Evolutionary conservation across 495 filamentous ascomycete species (phyloP), one percentile per base, ranked within the genome.

Genomic region (Penicillium pulvis): DNA sequence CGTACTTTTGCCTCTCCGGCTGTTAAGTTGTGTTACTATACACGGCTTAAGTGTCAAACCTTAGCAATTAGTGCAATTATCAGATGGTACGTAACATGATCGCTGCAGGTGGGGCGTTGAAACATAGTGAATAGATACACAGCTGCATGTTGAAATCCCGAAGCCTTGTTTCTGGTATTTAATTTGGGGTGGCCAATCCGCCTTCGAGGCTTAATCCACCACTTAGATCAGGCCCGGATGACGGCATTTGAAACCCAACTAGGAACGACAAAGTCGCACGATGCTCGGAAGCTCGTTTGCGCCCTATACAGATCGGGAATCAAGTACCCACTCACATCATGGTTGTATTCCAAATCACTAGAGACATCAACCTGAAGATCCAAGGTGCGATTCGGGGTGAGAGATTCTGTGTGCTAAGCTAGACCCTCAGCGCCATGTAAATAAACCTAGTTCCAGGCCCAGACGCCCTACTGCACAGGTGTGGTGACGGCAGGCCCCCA

Each of bases 401-500:
- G 17, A 30, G 14, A 30, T 5, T 12, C 24, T 26, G 26, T 9
- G 46, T 31, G 46, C 17, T 49, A 4, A 49, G 26, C 14, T 16
- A 28, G 46, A 49, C 10, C 20, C 24, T 47, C 23, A 20, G 24
- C 23, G 9, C 19, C 23, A 14, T 47, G 45, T 2, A 47, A 16
- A 11, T 14, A 47, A 47, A 24, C 45, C 24, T 31, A 19, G 33
- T 36, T 11, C 3, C 33, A n/a, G 1, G 16, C 24, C 26, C 26
- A 19, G n/a, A 49, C 46, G 26, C 26, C 46, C 46, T 53, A 28
- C 30, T 28, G 42, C 50, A 50, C 39, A n/a, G 8, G 23, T 26
- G 19, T 57, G 33, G 49, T 59, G 57, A 59, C 44, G 47, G 44
- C 57, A 54, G 24, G 20, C 42, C 20, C 42, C n/a, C 23, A 26